Conservation (phyloP, 768 basidiomycete genomes). For the Podaxis pistillaris region DNA sequence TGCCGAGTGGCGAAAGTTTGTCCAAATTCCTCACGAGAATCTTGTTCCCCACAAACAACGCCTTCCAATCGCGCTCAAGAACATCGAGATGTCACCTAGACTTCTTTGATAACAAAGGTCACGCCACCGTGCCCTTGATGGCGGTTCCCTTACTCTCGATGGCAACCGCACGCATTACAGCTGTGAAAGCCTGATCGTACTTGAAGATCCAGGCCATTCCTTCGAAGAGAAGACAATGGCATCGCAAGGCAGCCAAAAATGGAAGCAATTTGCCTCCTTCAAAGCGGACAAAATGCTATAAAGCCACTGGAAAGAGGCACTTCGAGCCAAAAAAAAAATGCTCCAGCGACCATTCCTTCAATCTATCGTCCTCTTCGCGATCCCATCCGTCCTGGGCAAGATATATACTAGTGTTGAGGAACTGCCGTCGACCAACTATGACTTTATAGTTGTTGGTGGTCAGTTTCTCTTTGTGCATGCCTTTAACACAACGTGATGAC, state of each 20-base stretch:
- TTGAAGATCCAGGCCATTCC: neutral
- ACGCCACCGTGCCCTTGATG: neutral
- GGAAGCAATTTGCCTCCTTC: neutral
- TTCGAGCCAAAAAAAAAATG: neutral
- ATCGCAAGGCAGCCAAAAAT: neutral
- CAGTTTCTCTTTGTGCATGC: conserved; percentile 17
- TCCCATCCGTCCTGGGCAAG: neutral
- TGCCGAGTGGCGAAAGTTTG: neutral
- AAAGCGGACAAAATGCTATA: neutral
- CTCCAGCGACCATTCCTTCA: neutral
- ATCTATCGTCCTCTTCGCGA: neutral
- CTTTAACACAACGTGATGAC: neutral
- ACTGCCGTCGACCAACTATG: conserved; percentile 6
- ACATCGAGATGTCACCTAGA: neutral
- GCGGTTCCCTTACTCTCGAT: neutral
- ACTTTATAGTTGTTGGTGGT: conserved; percentile 24
- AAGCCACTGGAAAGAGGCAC: neutral
- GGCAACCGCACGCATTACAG: neutral
- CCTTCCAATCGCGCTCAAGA: neutral
- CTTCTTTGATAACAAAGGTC: neutral
- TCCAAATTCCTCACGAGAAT: too few species aligned
- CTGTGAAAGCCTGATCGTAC: neutral
- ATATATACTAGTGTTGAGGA: neutral
- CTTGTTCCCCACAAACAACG: too few species aligned
- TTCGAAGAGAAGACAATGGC: neutral